A percentile compares a stretch with the other conserved stretches of the same genome.
These are phyloP conservation scores for Tagetes erecta DNA, from an alignment of 129 eudicot species.

Conservation along the genomic window DNA sequence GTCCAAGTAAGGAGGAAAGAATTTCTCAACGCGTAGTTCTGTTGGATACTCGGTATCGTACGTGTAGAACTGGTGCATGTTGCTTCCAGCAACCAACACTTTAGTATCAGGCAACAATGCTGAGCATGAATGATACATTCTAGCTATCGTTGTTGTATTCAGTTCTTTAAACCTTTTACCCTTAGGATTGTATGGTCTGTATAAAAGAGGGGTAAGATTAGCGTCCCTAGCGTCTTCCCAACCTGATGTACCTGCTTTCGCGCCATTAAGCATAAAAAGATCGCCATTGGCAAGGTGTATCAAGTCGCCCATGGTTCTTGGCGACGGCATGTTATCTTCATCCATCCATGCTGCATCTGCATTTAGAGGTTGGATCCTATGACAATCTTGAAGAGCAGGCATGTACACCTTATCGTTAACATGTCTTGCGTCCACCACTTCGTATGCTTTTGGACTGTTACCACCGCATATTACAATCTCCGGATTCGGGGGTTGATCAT, in stretches of 20 bases:
- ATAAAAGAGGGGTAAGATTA: conserved; percentile 55
- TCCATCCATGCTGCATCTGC: conserved; percentile 45
- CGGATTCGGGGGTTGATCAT: background rate
- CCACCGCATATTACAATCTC: conserved; percentile 83
- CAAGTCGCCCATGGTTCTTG: conserved; percentile 76
- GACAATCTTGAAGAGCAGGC: conserved; percentile 65
- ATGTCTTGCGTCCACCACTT: conserved; percentile 43
- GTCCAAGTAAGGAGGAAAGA: conserved; percentile 73
- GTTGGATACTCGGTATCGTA: conserved; percentile 43
- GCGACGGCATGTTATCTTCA: conserved; percentile 70
- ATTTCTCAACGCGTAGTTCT: conserved; percentile 69
- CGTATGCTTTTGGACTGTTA: conserved; percentile 45
- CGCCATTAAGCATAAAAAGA: conserved; percentile 69
- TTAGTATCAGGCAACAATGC: conserved; percentile 58
- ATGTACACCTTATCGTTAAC: conserved; percentile 34
- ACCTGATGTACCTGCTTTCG: conserved; percentile 63
- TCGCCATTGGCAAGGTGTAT: conserved; percentile 64
- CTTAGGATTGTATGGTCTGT: conserved; percentile 40
- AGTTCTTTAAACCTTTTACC: conserved; percentile 50
- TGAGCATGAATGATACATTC: conserved; percentile 80
- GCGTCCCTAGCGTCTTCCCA: conserved; percentile 64
- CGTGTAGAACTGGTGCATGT: conserved; percentile 47
- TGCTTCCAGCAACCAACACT: conserved; percentile 76
- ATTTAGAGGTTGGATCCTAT: conserved; percentile 36
- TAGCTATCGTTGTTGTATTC: conserved; percentile 41